phyloP scores from a whole-genome alignment of 169 alveolate species.

The Amoebophrya sp. region DNA sequence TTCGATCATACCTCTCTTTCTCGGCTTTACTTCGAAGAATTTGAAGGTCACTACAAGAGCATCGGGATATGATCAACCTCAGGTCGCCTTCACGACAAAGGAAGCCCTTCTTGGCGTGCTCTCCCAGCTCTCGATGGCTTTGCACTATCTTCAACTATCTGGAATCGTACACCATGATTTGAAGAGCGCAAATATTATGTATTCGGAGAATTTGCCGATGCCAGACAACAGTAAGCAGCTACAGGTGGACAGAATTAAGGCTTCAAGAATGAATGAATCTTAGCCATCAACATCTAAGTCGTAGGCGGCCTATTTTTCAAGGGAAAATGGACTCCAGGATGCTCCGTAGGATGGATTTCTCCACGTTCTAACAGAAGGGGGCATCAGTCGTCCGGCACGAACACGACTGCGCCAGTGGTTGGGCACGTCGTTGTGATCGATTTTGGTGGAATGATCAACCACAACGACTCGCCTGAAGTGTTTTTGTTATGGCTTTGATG shows the following conservation, averaged over 20 bases:
- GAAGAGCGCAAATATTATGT: not conserved
- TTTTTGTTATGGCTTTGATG: too few relatives aligned
- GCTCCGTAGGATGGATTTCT: too few relatives aligned
- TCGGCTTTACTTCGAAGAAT: too few relatives aligned
- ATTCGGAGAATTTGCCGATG: not conserved
- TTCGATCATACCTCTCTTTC: too few relatives aligned
- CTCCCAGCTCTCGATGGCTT: not conserved
- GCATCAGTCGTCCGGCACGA: too few relatives aligned
- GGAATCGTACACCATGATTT: not conserved
- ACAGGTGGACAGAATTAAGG: not conserved
- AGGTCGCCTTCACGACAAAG: not conserved
- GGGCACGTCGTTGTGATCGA: slow-evolving; percentile 8
- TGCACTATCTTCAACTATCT: not conserved
- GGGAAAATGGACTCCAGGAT: too few relatives aligned
- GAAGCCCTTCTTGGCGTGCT: not conserved
- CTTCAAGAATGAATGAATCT: not conserved
- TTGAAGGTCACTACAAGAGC: too few relatives aligned
- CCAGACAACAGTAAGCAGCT: not conserved
- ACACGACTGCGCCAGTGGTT: too few relatives aligned
- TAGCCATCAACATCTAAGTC: too few relatives aligned
- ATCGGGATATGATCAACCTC: too few relatives aligned
- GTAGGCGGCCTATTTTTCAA: too few relatives aligned
- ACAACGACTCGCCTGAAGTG: not conserved
- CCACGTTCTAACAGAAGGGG: too few relatives aligned
- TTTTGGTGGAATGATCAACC: not conserved